Evolutionary conservation across 78 protist species (phyloP), one percentile per base, ranked within the genome.

Genomic region (Speleostelium caveatum): DNA sequence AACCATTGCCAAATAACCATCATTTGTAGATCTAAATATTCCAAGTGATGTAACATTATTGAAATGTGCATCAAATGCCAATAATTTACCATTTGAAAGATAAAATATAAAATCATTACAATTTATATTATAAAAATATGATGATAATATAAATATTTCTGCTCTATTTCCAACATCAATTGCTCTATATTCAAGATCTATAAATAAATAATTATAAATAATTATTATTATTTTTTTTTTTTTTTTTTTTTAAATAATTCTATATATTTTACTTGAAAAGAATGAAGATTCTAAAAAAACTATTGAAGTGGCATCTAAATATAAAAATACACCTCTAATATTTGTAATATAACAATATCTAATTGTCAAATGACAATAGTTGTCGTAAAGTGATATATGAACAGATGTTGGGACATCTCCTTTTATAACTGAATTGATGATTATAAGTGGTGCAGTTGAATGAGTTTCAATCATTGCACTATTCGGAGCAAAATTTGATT

Each of bases 361-460:
- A 7, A 56, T 22, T 22, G 28, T 65, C 51, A 80, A 30, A 36
- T 21, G n/a, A 30, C 89, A 66, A 68, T 72, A 80, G 38, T 65
- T 80, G 30, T 80, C 89, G 45, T 58, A 67, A 36, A 80, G 65
- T 58, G 78, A 38, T 26, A 80, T 80, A 30, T 80, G 89, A n/a
- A 72, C 66, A 1, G 63, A 30, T 0, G 72, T 72, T 51, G 35
- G 53, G 2, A 72, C 78, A 33, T 72, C 22, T 24, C 78, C 78
- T 36, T 19, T 19, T 42, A 80, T 61, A 19, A 61, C 22, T 51
- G 61, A 55, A 0, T 24, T 21, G 10, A 67, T 71, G n/a, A 80
- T 33, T 1, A 28, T 10, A 8, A 80, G 10, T 30, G 89, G 63
- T 30, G 62, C 30, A 22, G 63, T 66, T 0, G 89, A 71, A 56